Evolutionary conservation across 2,329 filamentous ascomycete genomes (phyloP), one percentile per base, ranked within the genome.

Genomic region (Cladosporium sp.): DNA sequence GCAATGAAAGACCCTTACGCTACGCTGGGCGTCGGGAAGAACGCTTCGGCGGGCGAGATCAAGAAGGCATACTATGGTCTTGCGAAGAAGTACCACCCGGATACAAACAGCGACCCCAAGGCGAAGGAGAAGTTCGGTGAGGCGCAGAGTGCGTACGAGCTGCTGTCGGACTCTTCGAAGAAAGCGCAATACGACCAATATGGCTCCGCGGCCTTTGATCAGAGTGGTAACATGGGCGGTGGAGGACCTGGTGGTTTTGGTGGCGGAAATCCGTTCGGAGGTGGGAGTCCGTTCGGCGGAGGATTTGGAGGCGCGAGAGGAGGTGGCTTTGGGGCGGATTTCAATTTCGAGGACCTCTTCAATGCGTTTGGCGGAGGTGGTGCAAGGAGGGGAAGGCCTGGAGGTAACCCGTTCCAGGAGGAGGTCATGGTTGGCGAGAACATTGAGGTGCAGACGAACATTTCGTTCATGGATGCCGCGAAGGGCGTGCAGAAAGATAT

Each of bases 1-100:
- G 77, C 77, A 4, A 72, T 82, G 28, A 72, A 88, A 68, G 87
- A 98, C 64, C 93, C 93, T 1, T 98, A 98, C 71, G 81, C 83
- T 59, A 80, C 87, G 3, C 83, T 98, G 28, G 93, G 93, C 11
- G 89, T 98, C 31, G 77, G 77, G 64, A 95, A 92, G 69, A 79
- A 73, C 57, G 89, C 93, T n/a, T 84, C 88, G 1, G 75, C 89
- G 3, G 77, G 83, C 55, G 92, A 97, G 34, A 97, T 98, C 69
- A 98, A 98, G 70, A 97, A 96, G 71, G 91, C 93, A 3, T 98
- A 98, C 76, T 98, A 98, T 68, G 89, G 91, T 46, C 77, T 97
- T 54, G 93, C 93, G 16, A 98, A 98, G 73, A 98, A 97, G 67
- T 98, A 83, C 68, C 93, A 98, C 65, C 93, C 93, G 8, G 93